phyloP scores from a whole-genome alignment of 306 rosid species.

The Abrus precatorius region DNA sequence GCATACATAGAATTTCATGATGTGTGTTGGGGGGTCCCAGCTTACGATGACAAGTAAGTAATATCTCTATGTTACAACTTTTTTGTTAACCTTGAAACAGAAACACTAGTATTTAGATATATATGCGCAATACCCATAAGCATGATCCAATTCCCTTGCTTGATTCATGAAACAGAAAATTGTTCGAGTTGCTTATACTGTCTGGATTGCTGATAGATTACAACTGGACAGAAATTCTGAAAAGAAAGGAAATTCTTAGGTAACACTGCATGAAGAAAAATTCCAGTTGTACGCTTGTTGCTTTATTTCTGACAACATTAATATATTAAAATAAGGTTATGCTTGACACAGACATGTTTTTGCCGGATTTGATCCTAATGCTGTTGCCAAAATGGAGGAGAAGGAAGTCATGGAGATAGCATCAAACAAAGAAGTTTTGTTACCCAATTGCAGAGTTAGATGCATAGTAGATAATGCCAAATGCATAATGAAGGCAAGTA shows the following conservation, averaged over 20 bases:
- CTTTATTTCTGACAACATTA: conserved; percentile 9
- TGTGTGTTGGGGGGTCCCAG: conserved; percentile 98
- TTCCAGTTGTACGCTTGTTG: background rate
- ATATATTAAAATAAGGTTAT: background rate
- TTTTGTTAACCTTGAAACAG: background rate
- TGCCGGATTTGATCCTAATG: conserved; percentile 75
- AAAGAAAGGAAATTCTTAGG: conserved; percentile 84
- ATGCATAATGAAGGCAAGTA: conserved; percentile 85
- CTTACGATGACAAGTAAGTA: conserved; percentile 82
- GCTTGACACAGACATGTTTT: conserved; percentile 73
- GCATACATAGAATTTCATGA: conserved; percentile 91
- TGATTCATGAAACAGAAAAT: conserved; percentile 64
- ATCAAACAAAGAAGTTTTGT: conserved; percentile 69
- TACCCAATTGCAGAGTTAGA: conserved; percentile 79
- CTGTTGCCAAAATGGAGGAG: conserved; percentile 92
- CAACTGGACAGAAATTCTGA: conserved; percentile 97
- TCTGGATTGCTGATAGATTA: conserved; percentile 96
- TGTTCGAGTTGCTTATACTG: conserved; percentile 95
- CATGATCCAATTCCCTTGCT: conserved; percentile 33
- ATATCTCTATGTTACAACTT: background rate
- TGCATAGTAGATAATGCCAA: conserved; percentile 90
- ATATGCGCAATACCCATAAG: background rate
- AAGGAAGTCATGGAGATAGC: conserved; percentile 77
- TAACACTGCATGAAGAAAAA: conserved; percentile 37
- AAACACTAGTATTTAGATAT: background rate